Evolutionary conservation across 768 basidiomycete species (phyloP).

Genomic region (Boletus sensibilis): DNA sequence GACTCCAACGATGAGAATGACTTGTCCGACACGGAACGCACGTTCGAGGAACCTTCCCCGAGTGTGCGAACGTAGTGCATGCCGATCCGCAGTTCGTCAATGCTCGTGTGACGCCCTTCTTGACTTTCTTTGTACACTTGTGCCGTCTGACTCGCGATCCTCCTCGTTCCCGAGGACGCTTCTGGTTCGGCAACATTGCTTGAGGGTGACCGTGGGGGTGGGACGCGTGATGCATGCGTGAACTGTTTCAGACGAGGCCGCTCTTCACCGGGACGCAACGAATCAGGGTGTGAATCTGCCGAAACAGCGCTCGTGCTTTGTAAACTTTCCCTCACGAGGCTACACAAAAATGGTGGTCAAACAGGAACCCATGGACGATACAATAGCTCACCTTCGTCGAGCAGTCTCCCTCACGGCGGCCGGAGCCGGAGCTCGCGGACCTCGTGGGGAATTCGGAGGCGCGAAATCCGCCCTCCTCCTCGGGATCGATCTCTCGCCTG

Average conservation of each 20-base stretch:
- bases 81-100: slow-evolving; percentile 67
- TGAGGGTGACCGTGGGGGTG: slow-evolving; percentile 51
- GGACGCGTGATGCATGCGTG: slow-evolving; percentile 64
- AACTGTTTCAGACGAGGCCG: slow-evolving; percentile 71
- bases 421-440: slow-evolving; percentile 28
- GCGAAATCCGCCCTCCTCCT: slow-evolving; percentile 67
- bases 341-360: slow-evolving; percentile 31
- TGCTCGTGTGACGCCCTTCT: slow-evolving; percentile 39
- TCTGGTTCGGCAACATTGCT: slow-evolving; percentile 19
- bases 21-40: slow-evolving; percentile 36
- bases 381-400: slow-evolving; percentile 23
- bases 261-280: slow-evolving; percentile 29
- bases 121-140: slow-evolving; percentile 48
- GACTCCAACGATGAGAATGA: slow-evolving; percentile 67
- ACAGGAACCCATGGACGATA: not conserved
- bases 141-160: slow-evolving; percentile 63
- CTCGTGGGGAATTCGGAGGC: slow-evolving; percentile 49
- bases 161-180: slow-evolving; percentile 33
- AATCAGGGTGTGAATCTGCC: slow-evolving; percentile 33
- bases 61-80: slow-evolving; percentile 70
- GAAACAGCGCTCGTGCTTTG: slow-evolving; percentile 41
- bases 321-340: slow-evolving; percentile 56
- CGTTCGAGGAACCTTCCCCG: slow-evolving; percentile 47
- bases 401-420: slow-evolving; percentile 23
- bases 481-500: slow-evolving; percentile 63